Conservation (phyloP, 345 rosid genomes). For the Eutrema heterophyllum region DNA sequence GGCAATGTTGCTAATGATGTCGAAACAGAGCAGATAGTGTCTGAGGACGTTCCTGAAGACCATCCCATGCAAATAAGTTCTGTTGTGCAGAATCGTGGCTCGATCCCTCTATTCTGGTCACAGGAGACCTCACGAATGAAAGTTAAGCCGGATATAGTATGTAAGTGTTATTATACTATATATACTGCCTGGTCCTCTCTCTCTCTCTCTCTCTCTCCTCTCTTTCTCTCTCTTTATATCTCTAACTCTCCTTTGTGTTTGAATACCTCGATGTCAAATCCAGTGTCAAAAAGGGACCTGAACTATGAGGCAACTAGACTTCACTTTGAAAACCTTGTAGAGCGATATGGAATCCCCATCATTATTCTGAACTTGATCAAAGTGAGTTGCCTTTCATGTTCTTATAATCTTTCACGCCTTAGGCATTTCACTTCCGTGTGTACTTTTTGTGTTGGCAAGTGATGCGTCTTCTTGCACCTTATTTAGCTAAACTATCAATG, state of each 20-base stretch:
- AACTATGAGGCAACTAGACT: constrained; percentile 89
- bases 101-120: constrained; percentile 98
- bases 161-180: constrained; percentile 47
- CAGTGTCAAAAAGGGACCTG: constrained; percentile 89
- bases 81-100: constrained; percentile 96
- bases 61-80: constrained; percentile 78
- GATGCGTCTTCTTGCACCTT: constrained; percentile 10
- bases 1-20: constrained; percentile 99
- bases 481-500: background rate
- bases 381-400: constrained; percentile 40
- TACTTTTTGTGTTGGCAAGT: background rate
- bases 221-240: background rate
- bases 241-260: background rate
- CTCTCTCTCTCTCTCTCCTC: background rate
- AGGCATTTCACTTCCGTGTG: background rate
- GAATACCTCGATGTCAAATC: constrained; percentile 18
- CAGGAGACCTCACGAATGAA: constrained; percentile 97
- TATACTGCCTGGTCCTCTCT: background rate
- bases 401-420: background rate
- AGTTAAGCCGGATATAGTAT: constrained; percentile 87
- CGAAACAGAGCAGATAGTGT: constrained; percentile 95
- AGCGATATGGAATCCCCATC: constrained; percentile 93
- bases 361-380: constrained; percentile 91
- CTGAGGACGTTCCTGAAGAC: constrained; percentile 70
- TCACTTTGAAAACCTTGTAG: constrained; percentile 85